Conservation (phyloP, 2,329 filamentous ascomycete species). For the Cladophialophora immunda region DNA sequence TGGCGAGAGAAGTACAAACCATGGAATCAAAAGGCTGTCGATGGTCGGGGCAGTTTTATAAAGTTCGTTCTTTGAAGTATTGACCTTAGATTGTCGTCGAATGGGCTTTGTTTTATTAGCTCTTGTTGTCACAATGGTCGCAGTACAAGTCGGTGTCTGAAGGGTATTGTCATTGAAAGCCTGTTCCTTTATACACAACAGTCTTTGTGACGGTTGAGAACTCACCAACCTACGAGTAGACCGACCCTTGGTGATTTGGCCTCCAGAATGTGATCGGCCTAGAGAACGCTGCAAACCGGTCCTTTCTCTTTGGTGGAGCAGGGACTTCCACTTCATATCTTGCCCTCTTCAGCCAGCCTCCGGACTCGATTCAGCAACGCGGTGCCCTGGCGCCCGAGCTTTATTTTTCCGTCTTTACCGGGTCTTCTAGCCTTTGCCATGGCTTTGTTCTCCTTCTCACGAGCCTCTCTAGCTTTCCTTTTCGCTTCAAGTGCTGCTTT, state of each 20-base stretch:
- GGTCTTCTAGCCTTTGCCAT: slow-evolving; percentile 70
- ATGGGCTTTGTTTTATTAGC: neutral
- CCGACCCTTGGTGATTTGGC: neutral
- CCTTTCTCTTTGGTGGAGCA: neutral
- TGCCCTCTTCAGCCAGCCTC: slow-evolving; percentile 67
- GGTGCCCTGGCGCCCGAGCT: slow-evolving; percentile 81
- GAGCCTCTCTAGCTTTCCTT: slow-evolving; percentile 48
- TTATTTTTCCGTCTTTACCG: slow-evolving; percentile 75
- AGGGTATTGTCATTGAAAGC: neutral
- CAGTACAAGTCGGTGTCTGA: neutral
- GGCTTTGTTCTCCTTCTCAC: slow-evolving; percentile 74
- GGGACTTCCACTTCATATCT: slow-evolving; percentile 23
- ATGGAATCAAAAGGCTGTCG: neutral
- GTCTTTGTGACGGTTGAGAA: neutral
- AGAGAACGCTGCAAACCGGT: neutral
- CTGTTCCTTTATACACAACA: neutral
- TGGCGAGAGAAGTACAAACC: neutral
- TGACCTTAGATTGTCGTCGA: neutral
- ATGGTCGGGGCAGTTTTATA: neutral
- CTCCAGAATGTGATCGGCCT: neutral
- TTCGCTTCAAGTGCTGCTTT: slow-evolving; percentile 67
- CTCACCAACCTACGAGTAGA: neutral
- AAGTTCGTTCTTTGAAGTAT: neutral
- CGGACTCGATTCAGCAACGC: slow-evolving; percentile 80
- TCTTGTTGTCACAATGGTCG: neutral